Conservation (phyloP, 1,139 yeast genomes). For the Suhomyces anneliseae region DNA sequence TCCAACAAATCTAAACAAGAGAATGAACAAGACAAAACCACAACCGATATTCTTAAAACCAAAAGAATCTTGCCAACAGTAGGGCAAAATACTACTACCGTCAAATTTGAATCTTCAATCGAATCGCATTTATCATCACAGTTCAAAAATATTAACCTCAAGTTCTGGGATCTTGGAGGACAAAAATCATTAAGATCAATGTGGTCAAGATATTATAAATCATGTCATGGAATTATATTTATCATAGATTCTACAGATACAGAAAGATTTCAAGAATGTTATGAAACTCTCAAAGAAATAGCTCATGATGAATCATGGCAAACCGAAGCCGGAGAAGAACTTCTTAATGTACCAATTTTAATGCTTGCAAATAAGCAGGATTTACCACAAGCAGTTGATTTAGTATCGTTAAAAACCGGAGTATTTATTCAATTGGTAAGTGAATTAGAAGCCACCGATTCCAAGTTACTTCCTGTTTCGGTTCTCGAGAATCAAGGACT, state of each 20-base stretch:
- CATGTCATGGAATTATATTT: constrained; percentile 89
- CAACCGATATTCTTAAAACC: constrained; percentile 42
- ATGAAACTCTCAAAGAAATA: constrained; percentile 53
- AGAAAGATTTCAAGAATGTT: constrained; percentile 80
- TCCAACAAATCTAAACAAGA: not conserved
- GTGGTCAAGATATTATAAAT: constrained; percentile 85
- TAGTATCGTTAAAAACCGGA: constrained; percentile 78
- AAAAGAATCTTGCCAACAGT: constrained; percentile 56
- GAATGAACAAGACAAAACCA: constrained; percentile 11
- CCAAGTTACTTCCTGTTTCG: constrained; percentile 84
- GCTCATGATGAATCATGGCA: constrained; percentile 46
- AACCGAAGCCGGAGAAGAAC: constrained; percentile 9
- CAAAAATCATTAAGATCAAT: constrained; percentile 76
- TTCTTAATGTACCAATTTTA: constrained; percentile 75
- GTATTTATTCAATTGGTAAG: constrained; percentile 77
- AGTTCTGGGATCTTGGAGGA: constrained; percentile 97
- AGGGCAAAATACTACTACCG: constrained; percentile 49
- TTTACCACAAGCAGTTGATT: constrained; percentile 66
- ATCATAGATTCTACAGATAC: constrained; percentile 90
- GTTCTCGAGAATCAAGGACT: constrained; percentile 88
- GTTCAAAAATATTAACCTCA: constrained; percentile 57
- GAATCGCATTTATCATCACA: constrained; percentile 29
- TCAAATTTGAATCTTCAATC: constrained; percentile 34
- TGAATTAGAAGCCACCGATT: constrained; percentile 85
- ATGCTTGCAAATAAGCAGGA: constrained; percentile 98